A percentile compares a stretch with the other conserved stretches of the same genome.
Evolutionary conservation across 768 basidiomycete species (phyloP).

Genomic region (Lyophyllum semitale): DNA sequence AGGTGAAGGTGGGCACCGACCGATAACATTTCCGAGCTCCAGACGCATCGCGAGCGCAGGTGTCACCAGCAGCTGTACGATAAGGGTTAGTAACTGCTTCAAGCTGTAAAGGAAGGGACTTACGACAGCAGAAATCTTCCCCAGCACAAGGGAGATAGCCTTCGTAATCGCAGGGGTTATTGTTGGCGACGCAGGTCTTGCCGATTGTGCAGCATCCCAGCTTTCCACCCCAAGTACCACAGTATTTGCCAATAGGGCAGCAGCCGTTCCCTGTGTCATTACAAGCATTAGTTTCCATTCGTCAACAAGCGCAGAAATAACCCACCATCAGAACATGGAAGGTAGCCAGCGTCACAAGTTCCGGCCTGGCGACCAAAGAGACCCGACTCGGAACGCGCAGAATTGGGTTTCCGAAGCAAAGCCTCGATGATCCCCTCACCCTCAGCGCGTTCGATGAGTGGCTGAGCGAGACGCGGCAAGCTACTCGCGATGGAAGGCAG

Average conservation of each 20-base stretch:
- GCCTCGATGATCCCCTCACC: slow-evolving; percentile 1
- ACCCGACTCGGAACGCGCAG: not conserved
- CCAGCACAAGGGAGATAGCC: slow-evolving; percentile 17
- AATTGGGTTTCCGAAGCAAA: slow-evolving; percentile 8
- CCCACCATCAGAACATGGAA: slow-evolving; percentile 13
- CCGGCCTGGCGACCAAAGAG: not conserved
- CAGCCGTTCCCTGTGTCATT: slow-evolving; percentile 14
- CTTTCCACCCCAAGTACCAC: slow-evolving; percentile 22
- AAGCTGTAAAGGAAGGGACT: not conserved
- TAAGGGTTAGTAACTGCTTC: not conserved
- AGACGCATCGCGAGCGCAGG: slow-evolving; percentile 3
- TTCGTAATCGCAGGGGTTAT: slow-evolving; percentile 12
- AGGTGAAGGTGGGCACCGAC: not conserved
- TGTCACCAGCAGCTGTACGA: slow-evolving; percentile 16
- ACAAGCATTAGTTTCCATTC: not conserved
- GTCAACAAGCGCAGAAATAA: not conserved
- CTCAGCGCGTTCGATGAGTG: not conserved
- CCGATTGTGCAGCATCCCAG: slow-evolving; percentile 22
- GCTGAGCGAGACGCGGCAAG: not conserved
- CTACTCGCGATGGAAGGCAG: slow-evolving; percentile 1
- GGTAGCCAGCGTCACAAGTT: slow-evolving; percentile 8
- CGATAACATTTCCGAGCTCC: slow-evolving; percentile 3
- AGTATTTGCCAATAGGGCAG: slow-evolving; percentile 22
- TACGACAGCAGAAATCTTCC: slow-evolving; percentile 25
- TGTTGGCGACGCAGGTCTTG: slow-evolving; percentile 17